These are phyloP conservation scores for Plasmodium knowlesi DNA, from an alignment of 169 alveolate genomes.

Conservation along the genomic window DNA sequence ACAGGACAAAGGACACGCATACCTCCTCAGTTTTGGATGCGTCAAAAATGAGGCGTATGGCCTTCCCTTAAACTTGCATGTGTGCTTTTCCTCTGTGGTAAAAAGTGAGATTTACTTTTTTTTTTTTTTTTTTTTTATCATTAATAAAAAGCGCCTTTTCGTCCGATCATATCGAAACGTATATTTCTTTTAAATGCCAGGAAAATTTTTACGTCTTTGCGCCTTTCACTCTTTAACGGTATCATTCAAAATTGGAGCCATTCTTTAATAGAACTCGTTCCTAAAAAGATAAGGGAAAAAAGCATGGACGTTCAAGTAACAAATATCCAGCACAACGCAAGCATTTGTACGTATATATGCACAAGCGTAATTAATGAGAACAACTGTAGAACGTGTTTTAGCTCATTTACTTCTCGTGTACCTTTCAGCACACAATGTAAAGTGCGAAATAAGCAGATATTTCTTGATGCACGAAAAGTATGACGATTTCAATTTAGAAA, in stretches of 20 bases:
- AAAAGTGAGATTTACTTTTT: not conserved
- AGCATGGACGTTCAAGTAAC: slow-evolving; percentile 11
- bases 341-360: not conserved
- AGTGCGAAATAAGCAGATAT: slow-evolving; percentile 38
- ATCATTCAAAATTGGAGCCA: slow-evolving; percentile 1
- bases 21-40: not conserved
- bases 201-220: not conserved
- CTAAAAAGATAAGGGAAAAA: not conserved
- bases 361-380: slow-evolving; percentile 42
- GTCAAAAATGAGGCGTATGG: not conserved
- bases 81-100: not conserved
- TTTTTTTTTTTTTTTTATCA: not conserved
- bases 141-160: not conserved
- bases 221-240: not conserved
- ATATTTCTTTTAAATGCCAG: slow-evolving; percentile 7
- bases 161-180: not conserved
- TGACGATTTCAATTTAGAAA: not conserved
- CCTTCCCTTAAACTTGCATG: not conserved
- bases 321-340: not conserved
- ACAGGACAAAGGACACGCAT: not conserved
- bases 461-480: not conserved
- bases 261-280: not conserved
- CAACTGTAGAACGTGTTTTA: slow-evolving; percentile 3
- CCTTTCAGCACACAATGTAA: slow-evolving; percentile 20
- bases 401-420: slow-evolving; percentile 20